Evolutionary conservation across 805 yeast genomes (phyloP).

Genomic region (Saccharomycopsis fibuligera): DNA sequence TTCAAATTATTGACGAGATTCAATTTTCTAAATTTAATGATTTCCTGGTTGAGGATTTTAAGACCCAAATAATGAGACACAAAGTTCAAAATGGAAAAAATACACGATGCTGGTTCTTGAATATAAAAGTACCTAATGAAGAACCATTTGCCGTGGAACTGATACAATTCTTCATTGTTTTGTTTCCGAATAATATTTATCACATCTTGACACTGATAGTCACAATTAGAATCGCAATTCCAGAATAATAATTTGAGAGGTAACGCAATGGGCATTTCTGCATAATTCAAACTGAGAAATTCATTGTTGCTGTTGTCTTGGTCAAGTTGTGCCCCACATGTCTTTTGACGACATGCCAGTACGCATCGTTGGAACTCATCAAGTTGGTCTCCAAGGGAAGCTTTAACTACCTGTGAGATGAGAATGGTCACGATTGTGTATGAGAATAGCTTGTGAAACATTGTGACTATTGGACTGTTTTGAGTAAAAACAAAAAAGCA

Average conservation of each 20-base stretch:
- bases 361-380: constrained; percentile 51
- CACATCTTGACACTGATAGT: constrained; percentile 83
- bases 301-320: constrained; percentile 28
- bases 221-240: constrained; percentile 80
- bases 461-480: no score
- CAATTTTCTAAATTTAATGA: constrained; percentile 17
- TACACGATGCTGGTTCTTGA: constrained; percentile 76
- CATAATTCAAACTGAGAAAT: constrained; percentile 31
- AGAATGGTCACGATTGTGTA: no score
- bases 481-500: no score
- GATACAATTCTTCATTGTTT: constrained; percentile 51
- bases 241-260: constrained; percentile 49
- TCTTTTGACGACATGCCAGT: constrained; percentile 38
- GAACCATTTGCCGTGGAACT: constrained; percentile 99
- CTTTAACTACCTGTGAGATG: constrained; percentile 21
- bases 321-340: constrained; percentile 14
- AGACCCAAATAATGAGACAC: constrained; percentile 55
- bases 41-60: constrained; percentile 27
- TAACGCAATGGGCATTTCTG: constrained; percentile 33
- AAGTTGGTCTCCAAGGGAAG: constrained; percentile 58
- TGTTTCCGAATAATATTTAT: constrained; percentile 51
- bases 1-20: constrained; percentile 13
- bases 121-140: constrained; percentile 68
- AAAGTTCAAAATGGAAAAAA: constrained; percentile 71
- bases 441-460: no score